A percentile compares a stretch with the other conserved stretches of the same genome.
Evolutionary conservation across 768 basidiomycete species (phyloP).

Genomic region (Amanita jacksonii): DNA sequence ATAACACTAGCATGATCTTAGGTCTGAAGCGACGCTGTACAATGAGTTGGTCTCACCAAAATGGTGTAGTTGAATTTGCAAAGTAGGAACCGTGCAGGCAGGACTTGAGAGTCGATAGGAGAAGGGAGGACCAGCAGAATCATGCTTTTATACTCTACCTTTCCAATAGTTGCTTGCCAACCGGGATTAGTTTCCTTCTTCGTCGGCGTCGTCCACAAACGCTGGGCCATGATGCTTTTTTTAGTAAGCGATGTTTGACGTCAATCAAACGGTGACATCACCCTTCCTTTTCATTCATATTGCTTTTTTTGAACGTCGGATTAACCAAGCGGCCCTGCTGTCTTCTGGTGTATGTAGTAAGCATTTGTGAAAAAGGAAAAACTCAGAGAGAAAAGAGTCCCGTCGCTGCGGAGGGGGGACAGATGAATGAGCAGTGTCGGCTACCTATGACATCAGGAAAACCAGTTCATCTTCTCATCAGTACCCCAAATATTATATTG

Average conservation of each 20-base stretch:
- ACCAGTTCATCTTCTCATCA: no score
- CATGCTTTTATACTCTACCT: no score
- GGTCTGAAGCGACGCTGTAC: background rate
- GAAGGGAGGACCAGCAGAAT: background rate
- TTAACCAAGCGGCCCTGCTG: no score
- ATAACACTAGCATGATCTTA: background rate
- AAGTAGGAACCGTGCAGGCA: no score
- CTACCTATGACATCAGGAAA: no score
- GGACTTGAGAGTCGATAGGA: conserved; percentile 5
- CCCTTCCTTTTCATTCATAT: background rate
- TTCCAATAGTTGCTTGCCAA: background rate
- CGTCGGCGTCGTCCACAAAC: conserved; percentile 4
- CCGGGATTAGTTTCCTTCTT: conserved; percentile 8
- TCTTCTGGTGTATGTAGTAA: no score
- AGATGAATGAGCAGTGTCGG: no score
- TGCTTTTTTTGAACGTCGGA: no score
- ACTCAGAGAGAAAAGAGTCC: no score
- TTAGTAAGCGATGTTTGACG: conserved; percentile 3
- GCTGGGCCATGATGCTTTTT: conserved; percentile 2
- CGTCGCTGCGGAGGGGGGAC: no score
- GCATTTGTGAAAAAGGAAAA: no score
- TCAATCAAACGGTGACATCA: conserved; percentile 8
- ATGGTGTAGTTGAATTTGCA: background rate
- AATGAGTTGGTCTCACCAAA: background rate
- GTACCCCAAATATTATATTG: no score